Percentiles rank a stretch among this genome's conserved stretches.
Conservation (phyloP, 2,329 filamentous ascomycete genomes). For the Keithomyces neogunnii region DNA sequence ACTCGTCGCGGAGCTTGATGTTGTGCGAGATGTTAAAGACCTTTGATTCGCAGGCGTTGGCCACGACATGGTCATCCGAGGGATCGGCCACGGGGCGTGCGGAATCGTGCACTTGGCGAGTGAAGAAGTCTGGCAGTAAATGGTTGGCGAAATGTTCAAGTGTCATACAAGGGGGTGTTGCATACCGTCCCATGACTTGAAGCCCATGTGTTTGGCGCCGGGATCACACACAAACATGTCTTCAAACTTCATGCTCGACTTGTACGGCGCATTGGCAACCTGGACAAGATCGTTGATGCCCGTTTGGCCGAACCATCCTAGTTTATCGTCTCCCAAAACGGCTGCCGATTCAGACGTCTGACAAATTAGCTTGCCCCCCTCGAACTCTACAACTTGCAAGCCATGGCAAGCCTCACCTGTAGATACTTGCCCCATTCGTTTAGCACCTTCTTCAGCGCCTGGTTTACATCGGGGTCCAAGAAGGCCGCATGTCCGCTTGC, state of each 20-base stretch:
- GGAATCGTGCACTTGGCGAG: conserved; percentile 41
- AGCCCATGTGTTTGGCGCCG: conserved; percentile 45
- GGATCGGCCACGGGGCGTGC: conserved; percentile 51
- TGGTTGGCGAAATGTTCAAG: background rate
- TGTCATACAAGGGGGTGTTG: background rate
- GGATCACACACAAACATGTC: conserved; percentile 55
- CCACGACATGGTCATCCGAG: conserved; percentile 44
- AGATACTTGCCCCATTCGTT: conserved; percentile 50
- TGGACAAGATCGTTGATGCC: conserved; percentile 39
- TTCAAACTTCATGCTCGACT: conserved; percentile 40
- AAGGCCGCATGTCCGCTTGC: conserved; percentile 43
- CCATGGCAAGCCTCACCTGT: conserved; percentile 22
- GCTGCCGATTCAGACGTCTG: conserved; percentile 44
- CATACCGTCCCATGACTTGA: conserved; percentile 56
- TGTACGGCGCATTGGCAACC: conserved; percentile 38
- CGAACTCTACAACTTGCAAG: background rate
- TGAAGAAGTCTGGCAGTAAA: conserved; percentile 49
- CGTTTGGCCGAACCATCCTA: conserved; percentile 48
- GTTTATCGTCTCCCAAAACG: conserved; percentile 33
- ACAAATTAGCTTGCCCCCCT: background rate
- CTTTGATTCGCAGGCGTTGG: conserved; percentile 57
- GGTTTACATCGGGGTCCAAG: conserved; percentile 45
- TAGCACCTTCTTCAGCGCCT: conserved; percentile 43
- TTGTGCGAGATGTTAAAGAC: conserved; percentile 43
- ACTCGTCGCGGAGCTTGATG: conserved; percentile 48